Evolutionary conservation across 2,329 filamentous ascomycete species (phyloP).

Genomic region (Fusarium sp.): DNA sequence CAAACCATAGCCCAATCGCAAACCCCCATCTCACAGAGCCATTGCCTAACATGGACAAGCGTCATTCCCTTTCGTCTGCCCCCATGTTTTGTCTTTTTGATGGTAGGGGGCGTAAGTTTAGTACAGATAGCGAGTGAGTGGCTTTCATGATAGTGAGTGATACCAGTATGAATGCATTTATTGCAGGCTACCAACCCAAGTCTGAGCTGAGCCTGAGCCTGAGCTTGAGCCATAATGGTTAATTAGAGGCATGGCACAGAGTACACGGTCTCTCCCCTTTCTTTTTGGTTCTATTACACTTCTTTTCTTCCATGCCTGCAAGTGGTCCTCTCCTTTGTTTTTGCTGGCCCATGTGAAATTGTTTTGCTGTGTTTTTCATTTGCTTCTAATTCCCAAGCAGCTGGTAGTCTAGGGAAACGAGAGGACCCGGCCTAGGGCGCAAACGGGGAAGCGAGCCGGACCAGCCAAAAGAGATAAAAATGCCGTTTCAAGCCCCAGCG

Average conservation of each 20-base stretch:
- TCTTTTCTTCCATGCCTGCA: conserved; percentile 26
- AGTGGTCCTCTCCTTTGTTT: conserved; percentile 32
- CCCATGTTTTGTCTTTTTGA: background rate
- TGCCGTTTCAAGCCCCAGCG: conserved; percentile 43
- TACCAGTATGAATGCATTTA: conserved; percentile 6
- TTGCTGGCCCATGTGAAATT: conserved; percentile 34
- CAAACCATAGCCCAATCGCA: conserved; percentile 16
- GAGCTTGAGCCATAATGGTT: no score
- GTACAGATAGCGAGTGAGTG: background rate
- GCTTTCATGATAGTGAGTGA: conserved; percentile 5
- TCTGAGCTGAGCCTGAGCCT: no score
- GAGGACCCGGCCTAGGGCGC: conserved; percentile 30
- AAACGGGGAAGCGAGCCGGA: conserved; percentile 46
- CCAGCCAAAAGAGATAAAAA: conserved; percentile 44
- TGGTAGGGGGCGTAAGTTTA: background rate
- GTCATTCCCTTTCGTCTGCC: background rate
- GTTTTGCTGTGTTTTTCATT: conserved; percentile 33
- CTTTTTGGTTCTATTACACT: conserved; percentile 21
- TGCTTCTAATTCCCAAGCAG: conserved; percentile 43
- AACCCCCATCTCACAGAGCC: background rate
- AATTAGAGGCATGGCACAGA: no score
- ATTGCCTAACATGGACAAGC: background rate
- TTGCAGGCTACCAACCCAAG: conserved; percentile 13
- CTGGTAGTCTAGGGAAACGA: conserved; percentile 47
- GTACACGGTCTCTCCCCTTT: conserved; percentile 5